These are phyloP conservation scores for Beauveria rudraprayagi DNA, from an alignment of 2,329 filamentous ascomycete genomes.

Conservation along the genomic window DNA sequence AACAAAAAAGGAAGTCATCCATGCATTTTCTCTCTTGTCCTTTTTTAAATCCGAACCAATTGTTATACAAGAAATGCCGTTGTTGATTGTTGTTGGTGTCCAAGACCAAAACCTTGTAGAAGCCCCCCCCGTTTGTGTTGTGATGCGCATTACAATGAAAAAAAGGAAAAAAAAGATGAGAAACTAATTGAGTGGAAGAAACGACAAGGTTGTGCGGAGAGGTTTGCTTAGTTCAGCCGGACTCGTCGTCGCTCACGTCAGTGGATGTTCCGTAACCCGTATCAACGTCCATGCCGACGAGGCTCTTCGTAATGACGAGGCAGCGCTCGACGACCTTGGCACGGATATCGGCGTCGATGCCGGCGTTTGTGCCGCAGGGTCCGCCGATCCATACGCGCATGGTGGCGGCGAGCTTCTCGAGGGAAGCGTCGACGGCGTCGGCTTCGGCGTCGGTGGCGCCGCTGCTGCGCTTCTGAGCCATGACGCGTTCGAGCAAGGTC, in stretches of 20 bases:
- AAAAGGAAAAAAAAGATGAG: not conserved
- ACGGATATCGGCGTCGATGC: constrained; percentile 43
- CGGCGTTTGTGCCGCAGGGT: constrained; percentile 40
- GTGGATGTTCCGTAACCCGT: constrained; percentile 53
- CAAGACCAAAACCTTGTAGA: no score
- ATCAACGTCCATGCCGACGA: constrained; percentile 53
- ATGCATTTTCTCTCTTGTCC: not conserved
- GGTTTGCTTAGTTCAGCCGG: not conserved
- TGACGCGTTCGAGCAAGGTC: constrained; percentile 47
- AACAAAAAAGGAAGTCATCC: not conserved
- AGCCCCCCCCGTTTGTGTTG: not conserved
- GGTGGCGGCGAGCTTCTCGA: constrained; percentile 50
- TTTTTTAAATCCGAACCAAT: not conserved
- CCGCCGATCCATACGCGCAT: constrained; percentile 56
- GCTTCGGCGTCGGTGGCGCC: constrained; percentile 25
- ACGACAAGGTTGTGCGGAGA: not conserved
- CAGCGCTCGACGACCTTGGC: constrained; percentile 48
- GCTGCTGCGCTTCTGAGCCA: constrained; percentile 31
- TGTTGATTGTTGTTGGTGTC: no score
- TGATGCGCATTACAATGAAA: not conserved
- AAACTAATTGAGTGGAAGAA: not conserved
- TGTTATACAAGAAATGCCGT: not conserved
- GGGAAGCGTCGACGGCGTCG: constrained; percentile 34
- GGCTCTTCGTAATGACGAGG: constrained; percentile 44
- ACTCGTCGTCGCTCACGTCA: constrained; percentile 33